A percentile compares a stretch with the other conserved stretches of the same genome.
phyloP scores from a whole-genome alignment of 1,284 basidiomycete species.

The Sanghuangporus sanghuang region DNA sequence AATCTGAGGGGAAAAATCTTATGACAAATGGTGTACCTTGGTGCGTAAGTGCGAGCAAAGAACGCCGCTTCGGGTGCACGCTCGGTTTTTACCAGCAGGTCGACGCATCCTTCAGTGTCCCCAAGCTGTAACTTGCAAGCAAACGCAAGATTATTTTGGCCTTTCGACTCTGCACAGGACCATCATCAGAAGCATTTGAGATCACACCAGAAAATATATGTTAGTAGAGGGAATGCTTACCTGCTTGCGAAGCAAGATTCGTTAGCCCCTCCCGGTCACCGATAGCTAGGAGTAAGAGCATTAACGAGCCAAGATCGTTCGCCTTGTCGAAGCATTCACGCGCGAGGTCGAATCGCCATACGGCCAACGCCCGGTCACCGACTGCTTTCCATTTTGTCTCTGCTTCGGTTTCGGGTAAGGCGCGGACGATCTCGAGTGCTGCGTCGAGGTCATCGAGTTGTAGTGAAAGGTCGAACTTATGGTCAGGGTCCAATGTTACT shows the following conservation, averaged over 20 bases:
- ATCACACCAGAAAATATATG: background rate
- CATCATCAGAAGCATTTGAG: background rate
- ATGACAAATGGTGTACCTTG: conserved; percentile 47
- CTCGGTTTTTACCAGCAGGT: conserved; percentile 80
- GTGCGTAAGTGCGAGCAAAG: conserved; percentile 94
- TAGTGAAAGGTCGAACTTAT: conserved; percentile 93
- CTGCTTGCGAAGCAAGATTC: conserved; percentile 63
- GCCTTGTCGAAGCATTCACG: conserved; percentile 86
- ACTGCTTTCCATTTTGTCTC: conserved; percentile 93
- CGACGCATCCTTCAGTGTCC: conserved; percentile 74
- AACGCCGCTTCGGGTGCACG: conserved; percentile 90
- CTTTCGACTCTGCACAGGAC: conserved; percentile 52
- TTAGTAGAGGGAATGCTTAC: conserved; percentile 34
- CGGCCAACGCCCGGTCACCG: conserved; percentile 87
- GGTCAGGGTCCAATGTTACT: conserved; percentile 89
- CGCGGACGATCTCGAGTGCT: conserved; percentile 76
- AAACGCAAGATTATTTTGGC: conserved; percentile 93
- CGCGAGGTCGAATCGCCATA: conserved; percentile 94
- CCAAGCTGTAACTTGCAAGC: conserved; percentile 86
- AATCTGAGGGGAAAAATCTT: background rate
- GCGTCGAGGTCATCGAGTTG: conserved; percentile 89
- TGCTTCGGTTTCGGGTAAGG: conserved; percentile 74
- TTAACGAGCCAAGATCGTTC: conserved; percentile 79
- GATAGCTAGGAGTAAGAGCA: conserved; percentile 79
- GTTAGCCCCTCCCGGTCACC: conserved; percentile 76